A percentile compares a stretch with the other conserved stretches of the same genome.
phyloP scores from a whole-genome alignment of 805 yeast genomes.

The Saccharomycopsis microspora region DNA sequence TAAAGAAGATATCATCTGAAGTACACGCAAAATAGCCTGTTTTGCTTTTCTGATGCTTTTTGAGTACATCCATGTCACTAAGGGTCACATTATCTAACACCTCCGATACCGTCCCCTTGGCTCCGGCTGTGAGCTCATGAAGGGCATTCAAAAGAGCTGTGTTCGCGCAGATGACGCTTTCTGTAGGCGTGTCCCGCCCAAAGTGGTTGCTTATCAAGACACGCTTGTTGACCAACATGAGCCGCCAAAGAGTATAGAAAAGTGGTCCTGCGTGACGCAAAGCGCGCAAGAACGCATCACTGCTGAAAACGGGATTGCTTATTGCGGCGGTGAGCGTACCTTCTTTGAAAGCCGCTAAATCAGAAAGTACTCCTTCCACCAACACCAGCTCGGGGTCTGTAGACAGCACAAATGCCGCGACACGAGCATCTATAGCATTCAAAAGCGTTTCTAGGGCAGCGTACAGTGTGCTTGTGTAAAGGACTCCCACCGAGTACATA shows the following conservation, averaged over 20 bases:
- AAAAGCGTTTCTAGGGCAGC: neutral
- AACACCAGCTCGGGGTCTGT: neutral
- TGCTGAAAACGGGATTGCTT: too few relatives aligned
- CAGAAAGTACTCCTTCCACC: neutral
- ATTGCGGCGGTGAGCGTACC: too few relatives aligned
- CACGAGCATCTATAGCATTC: neutral
- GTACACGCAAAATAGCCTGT: conserved; percentile 9
- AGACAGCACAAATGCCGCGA: neutral
- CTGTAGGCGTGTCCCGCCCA: neutral
- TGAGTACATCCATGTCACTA: conserved; percentile 4
- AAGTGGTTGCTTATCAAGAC: conserved; percentile 9
- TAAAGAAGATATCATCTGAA: conserved; percentile 9
- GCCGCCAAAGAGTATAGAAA: conserved; percentile 5
- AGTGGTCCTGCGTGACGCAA: conserved; percentile 5
- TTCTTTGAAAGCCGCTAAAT: too few relatives aligned
- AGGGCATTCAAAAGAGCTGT: too few relatives aligned
- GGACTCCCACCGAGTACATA: conserved; percentile 15
- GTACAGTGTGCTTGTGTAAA: neutral
- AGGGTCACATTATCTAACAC: conserved; percentile 8
- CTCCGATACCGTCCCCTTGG: neutral
- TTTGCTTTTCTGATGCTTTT: neutral
- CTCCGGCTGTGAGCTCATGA: neutral
- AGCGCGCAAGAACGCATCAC: neutral
- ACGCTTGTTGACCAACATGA: conserved; percentile 1
- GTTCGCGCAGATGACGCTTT: too few relatives aligned